Conservation (phyloP, 768 basidiomycete species). For the Lentinula edodes region DNA sequence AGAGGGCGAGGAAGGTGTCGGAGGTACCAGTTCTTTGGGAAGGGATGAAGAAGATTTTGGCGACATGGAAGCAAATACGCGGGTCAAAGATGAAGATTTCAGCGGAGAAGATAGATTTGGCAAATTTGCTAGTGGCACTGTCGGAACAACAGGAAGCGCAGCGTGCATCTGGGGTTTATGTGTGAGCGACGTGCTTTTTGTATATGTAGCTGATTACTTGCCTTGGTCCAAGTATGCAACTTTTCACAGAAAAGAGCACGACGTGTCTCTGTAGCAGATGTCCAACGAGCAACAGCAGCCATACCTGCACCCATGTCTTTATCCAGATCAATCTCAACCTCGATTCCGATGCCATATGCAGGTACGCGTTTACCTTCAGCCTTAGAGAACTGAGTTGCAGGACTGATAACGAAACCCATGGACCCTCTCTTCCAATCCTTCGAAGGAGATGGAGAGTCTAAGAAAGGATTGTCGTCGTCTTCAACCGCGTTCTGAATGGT, state of each 20-base stretch:
- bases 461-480: constrained; percentile 71
- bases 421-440: constrained; percentile 76
- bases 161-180: constrained; percentile 43
- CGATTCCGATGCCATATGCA: constrained; percentile 81
- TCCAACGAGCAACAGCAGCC: constrained; percentile 88
- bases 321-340: constrained; percentile 82
- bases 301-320: constrained; percentile 79
- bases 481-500: constrained; percentile 12
- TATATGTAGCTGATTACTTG: constrained; percentile 18
- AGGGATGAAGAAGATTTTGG: constrained; percentile 48
- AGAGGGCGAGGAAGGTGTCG: constrained; percentile 33
- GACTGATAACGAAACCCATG: constrained; percentile 73
- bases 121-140: constrained; percentile 59
- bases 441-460: constrained; percentile 34
- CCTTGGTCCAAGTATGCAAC: constrained; percentile 60
- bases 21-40: constrained; percentile 34
- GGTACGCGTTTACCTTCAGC: constrained; percentile 60
- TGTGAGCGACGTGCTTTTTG: not conserved
- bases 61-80: constrained; percentile 66
- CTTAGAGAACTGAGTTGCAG: constrained; percentile 71
- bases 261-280: constrained; percentile 59
- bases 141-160: constrained; percentile 37
- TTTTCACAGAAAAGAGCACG: constrained; percentile 54
- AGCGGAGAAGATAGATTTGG: constrained; percentile 47
- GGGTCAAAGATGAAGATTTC: constrained; percentile 66